These are phyloP conservation scores for Cryptococcus jaspeensis DNA, from an alignment of 1,284 basidiomycete genomes.

Conservation along the genomic window DNA sequence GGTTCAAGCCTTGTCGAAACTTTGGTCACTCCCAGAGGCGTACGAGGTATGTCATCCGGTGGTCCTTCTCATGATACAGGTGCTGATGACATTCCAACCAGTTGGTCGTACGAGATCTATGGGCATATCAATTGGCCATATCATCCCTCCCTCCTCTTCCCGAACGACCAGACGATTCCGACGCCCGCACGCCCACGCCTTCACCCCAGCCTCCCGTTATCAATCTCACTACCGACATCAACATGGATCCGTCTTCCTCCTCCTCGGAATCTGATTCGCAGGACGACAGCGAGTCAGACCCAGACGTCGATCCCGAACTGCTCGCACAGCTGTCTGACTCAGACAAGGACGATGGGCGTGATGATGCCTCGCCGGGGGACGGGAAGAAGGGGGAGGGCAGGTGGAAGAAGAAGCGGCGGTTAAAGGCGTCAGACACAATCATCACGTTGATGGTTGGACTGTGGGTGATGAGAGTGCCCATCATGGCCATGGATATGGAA, in stretches of 20 bases:
- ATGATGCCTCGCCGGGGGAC: not conserved
- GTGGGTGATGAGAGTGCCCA: constrained; percentile 73
- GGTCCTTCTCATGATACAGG: not conserved
- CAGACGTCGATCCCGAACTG: constrained; percentile 30
- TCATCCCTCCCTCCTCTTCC: constrained; percentile 62
- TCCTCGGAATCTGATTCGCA: constrained; percentile 15
- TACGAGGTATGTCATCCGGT: constrained; percentile 64
- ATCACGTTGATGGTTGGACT: constrained; percentile 63
- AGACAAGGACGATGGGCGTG: constrained; percentile 23
- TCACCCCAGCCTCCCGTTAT: not conserved
- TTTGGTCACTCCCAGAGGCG: constrained; percentile 72
- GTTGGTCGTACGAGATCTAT: constrained; percentile 75
- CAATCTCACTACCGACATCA: not conserved
- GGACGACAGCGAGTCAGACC: constrained; percentile 23
- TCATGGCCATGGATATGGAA: constrained; percentile 70
- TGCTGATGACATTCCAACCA: constrained; percentile 41
- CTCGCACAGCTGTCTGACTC: constrained; percentile 12
- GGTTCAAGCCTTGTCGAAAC: constrained; percentile 59
- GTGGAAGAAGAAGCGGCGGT: constrained; percentile 16
- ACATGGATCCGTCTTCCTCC: constrained; percentile 1
- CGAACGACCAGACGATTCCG: not conserved
- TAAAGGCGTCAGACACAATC: constrained; percentile 37
- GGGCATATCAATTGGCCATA: constrained; percentile 70
- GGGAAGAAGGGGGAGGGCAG: constrained; percentile 1
- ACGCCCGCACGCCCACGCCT: not conserved